Conservation (phyloP, 164 flowering plant species). For the Tetrastigma voinierianum region DNA sequence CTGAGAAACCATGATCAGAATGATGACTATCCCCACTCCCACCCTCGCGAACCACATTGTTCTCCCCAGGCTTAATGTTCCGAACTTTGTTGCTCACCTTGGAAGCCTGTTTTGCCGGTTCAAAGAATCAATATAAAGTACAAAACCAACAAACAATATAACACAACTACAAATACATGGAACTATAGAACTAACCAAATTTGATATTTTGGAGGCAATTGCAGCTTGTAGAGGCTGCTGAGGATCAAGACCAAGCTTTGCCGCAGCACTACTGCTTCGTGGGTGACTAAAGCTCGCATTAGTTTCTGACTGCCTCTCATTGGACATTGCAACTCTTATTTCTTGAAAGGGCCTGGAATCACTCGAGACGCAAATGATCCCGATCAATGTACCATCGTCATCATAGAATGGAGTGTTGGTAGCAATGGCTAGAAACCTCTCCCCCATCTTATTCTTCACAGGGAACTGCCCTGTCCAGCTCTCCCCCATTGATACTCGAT, state of each 20-base stretch:
- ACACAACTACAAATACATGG: slow-evolving; percentile 3
- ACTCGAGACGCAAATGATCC: slow-evolving; percentile 77
- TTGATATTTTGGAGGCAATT: slow-evolving; percentile 83
- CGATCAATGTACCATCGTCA: slow-evolving; percentile 73
- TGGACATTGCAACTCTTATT: slow-evolving; percentile 17
- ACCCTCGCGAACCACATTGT: slow-evolving; percentile 44
- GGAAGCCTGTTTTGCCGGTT: slow-evolving; percentile 51
- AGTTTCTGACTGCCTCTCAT: slow-evolving; percentile 24
- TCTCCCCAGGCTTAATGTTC: slow-evolving; percentile 54
- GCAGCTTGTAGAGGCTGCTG: slow-evolving; percentile 87
- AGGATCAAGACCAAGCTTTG: slow-evolving; percentile 65
- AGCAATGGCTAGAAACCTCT: slow-evolving; percentile 45
- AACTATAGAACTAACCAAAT: slow-evolving; percentile 55
- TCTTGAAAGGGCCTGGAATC: slow-evolving; percentile 65
- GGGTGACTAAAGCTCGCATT: slow-evolving; percentile 39
- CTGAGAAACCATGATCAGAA: slow-evolving; percentile 55
- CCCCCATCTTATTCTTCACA: slow-evolving; percentile 66
- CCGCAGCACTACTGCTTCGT: slow-evolving; percentile 30
- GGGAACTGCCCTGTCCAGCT: slow-evolving; percentile 90
- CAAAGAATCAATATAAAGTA: slow-evolving; percentile 22
- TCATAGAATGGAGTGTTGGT: slow-evolving; percentile 86
- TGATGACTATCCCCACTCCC: slow-evolving; percentile 62
- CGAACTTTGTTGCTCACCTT: slow-evolving; percentile 82
- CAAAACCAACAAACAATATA: slow-evolving; percentile 1
- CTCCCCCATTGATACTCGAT: slow-evolving; percentile 59